phyloP scores from a whole-genome alignment of 1,284 basidiomycete genomes.

The Leccinum pachyderme region DNA sequence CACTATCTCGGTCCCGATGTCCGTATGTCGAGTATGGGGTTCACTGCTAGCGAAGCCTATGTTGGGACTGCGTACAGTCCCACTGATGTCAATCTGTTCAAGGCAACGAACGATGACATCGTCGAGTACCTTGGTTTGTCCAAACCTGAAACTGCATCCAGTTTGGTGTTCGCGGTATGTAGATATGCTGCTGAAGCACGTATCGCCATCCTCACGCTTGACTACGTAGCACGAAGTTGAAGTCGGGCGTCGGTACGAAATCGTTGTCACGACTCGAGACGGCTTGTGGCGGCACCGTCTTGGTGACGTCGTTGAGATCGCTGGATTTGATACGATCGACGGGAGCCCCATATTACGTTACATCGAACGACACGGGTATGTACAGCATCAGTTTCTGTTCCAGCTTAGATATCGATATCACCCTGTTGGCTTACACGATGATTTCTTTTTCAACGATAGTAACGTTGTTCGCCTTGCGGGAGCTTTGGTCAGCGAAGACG shows the following conservation, averaged over 20 bases:
- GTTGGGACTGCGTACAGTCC: constrained; percentile 20
- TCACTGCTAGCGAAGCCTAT: constrained; percentile 22
- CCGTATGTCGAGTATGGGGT: constrained; percentile 15
- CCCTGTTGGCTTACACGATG: neutral
- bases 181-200: no score
- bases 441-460: neutral
- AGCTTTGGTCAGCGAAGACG: constrained; percentile 12
- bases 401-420: neutral
- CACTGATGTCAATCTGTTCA: constrained; percentile 17
- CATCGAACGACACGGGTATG: constrained; percentile 21
- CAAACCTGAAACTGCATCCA: neutral
- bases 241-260: constrained; percentile 19
- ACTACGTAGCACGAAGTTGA: constrained; percentile 17
- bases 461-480: constrained; percentile 5
- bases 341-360: constrained; percentile 22
- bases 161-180: neutral
- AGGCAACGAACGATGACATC: constrained; percentile 12
- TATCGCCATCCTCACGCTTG: neutral
- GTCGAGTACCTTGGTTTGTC: neutral
- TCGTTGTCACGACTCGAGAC: constrained; percentile 22
- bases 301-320: constrained; percentile 22
- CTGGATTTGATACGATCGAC: constrained; percentile 20
- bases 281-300: constrained; percentile 28
- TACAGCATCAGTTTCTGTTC: no score
- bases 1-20: constrained; percentile 23